Conservation (phyloP, 768 basidiomycete species). For the Naganishia randhawae region DNA sequence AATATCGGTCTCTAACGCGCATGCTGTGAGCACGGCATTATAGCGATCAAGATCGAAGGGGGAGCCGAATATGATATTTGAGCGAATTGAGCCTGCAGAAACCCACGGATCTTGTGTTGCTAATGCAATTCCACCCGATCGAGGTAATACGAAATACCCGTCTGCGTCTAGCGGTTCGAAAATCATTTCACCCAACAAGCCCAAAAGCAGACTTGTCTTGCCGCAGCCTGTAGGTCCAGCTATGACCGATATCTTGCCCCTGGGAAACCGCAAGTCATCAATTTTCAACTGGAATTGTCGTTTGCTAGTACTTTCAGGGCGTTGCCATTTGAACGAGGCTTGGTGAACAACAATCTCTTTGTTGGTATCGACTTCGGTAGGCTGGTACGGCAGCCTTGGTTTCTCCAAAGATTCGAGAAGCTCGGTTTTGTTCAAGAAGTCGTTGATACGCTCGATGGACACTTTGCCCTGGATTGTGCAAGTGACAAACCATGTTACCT, state of each 20-base stretch:
- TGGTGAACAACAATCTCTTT: conserved; percentile 28
- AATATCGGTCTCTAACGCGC: conserved; percentile 56
- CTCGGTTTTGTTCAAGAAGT: conserved; percentile 55
- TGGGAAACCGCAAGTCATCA: conserved; percentile 50
- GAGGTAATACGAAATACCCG: conserved; percentile 69
- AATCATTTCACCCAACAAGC: conserved; percentile 53
- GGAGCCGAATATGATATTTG: conserved; percentile 57
- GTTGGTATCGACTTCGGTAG: conserved; percentile 32
- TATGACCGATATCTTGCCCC: conserved; percentile 51
- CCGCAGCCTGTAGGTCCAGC: conserved; percentile 52
- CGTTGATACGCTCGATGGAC: conserved; percentile 60
- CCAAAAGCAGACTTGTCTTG: conserved; percentile 40
- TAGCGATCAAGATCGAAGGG: conserved; percentile 55
- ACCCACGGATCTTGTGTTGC: conserved; percentile 84
- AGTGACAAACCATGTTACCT: conserved; percentile 18
- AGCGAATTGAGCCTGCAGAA: conserved; percentile 61
- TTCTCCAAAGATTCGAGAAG: conserved; percentile 37
- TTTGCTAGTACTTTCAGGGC: conserved; percentile 41
- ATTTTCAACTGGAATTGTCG: conserved; percentile 48
- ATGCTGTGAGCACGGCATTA: conserved; percentile 49
- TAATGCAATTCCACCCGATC: conserved; percentile 68
- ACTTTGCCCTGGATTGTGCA: conserved; percentile 56
- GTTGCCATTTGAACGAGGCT: conserved; percentile 52
- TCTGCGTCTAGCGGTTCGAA: conserved; percentile 51
- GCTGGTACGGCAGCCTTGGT: conserved; percentile 32